These are phyloP conservation scores for Colletotrichum zoysiae DNA, from an alignment of 2,329 filamentous ascomycete species.

Conservation along the genomic window DNA sequence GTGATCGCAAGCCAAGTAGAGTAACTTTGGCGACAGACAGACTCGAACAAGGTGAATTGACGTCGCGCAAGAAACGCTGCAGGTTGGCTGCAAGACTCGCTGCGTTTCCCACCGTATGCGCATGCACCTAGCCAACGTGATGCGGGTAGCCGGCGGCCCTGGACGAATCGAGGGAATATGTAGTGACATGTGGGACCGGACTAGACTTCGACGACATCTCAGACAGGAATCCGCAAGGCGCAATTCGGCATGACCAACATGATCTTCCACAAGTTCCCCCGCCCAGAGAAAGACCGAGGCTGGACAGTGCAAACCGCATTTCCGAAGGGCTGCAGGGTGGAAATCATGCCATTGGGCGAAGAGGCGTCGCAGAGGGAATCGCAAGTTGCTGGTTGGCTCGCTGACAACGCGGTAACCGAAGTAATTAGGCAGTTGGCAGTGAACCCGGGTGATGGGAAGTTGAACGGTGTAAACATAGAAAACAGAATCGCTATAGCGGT, in stretches of 20 bases:
- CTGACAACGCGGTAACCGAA: neutral
- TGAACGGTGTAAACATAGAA: conserved; percentile 26
- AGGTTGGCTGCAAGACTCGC: neutral
- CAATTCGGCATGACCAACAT: neutral
- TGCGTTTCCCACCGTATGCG: neutral
- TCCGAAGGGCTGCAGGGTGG: neutral
- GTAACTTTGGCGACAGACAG: neutral
- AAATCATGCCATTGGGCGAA: neutral
- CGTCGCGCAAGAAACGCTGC: neutral
- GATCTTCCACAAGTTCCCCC: neutral
- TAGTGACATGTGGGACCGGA: neutral
- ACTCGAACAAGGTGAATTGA: neutral
- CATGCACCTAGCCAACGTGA: neutral
- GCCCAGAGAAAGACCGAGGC: neutral
- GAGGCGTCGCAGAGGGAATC: neutral
- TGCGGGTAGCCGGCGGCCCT: neutral
- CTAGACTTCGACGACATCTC: neutral
- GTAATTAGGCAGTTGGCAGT: neutral
- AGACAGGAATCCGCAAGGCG: neutral
- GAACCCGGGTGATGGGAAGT: neutral
- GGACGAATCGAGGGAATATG: conserved; percentile 9
- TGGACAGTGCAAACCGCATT: neutral
- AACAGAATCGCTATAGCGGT: conserved; percentile 23
- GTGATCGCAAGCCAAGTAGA: too few relatives aligned
- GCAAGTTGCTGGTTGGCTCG: neutral